Percentiles rank a stretch among this genome's conserved stretches.
Evolutionary conservation across 305 asterid species (phyloP).

Genomic region (Salvia sclarea): DNA sequence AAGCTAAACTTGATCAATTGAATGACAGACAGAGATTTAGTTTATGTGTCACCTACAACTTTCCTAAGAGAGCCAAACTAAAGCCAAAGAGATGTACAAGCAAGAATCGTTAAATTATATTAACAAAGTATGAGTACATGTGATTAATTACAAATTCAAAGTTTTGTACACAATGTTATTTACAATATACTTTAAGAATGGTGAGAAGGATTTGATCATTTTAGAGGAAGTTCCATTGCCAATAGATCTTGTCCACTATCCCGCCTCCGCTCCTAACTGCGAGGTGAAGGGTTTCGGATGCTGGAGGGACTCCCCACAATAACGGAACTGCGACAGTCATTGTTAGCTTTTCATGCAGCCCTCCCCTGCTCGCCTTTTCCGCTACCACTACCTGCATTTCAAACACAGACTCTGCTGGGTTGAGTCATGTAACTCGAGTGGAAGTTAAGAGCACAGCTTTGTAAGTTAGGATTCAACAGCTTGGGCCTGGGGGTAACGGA

Average conservation of each 20-base stretch:
- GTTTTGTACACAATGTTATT: conserved; percentile 38
- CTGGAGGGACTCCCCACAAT: conserved; percentile 98
- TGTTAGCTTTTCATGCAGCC: conserved; percentile 79
- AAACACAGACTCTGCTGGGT: background rate
- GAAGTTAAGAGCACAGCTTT: background rate
- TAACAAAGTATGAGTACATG: conserved; percentile 31
- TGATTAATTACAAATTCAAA: conserved; percentile 25
- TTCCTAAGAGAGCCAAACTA: background rate
- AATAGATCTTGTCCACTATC: conserved; percentile 84
- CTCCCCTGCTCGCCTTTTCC: conserved; percentile 69
- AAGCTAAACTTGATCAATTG: background rate
- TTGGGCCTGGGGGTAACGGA: background rate
- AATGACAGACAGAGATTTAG: background rate
- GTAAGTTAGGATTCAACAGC: background rate
- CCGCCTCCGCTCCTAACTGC: conserved; percentile 93
- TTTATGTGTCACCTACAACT: too few relatives aligned
- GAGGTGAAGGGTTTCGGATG: conserved; percentile 81
- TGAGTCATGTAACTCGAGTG: background rate
- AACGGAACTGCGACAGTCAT: conserved; percentile 95
- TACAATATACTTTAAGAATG: conserved; percentile 47
- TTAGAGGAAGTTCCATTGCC: conserved; percentile 95
- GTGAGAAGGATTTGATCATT: conserved; percentile 39
- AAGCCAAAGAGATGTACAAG: conserved; percentile 14
- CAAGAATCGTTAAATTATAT: conserved; percentile 38
- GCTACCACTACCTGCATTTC: conserved; percentile 69